Percentiles rank a stretch among this genome's conserved stretches.
Conservation (phyloP, 73 alveolate genomes). For the Blepharisma stoltei region DNA sequence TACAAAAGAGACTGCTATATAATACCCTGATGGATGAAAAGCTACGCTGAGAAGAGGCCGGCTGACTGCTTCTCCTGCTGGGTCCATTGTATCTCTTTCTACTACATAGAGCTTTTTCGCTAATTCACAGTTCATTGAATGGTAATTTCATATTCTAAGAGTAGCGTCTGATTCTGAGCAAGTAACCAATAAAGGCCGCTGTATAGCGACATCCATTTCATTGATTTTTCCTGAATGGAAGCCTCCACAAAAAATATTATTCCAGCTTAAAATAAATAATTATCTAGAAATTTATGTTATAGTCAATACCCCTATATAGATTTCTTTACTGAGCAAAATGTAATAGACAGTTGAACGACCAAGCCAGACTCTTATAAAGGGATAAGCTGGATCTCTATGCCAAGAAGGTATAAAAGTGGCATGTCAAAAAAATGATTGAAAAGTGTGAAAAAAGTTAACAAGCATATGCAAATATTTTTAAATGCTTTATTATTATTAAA, state of each 20-base stretch:
- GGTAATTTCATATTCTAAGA: conserved; percentile 96
- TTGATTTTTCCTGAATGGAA: conserved; percentile 94
- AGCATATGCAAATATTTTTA: no score
- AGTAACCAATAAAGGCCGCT: conserved; percentile 95
- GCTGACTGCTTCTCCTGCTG: conserved; percentile 39
- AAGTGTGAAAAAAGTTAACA: no score
- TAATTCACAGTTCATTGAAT: conserved; percentile 78
- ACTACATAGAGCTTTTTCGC: conserved; percentile 78
- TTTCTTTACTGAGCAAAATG: no score
- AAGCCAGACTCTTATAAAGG: no score
- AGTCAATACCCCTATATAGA: background rate
- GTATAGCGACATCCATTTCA: conserved; percentile 91
- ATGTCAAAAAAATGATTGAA: no score
- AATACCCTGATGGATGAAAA: conserved; percentile 98
- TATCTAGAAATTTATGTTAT: conserved; percentile 41
- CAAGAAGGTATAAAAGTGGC: no score
- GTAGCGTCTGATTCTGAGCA: conserved; percentile 81
- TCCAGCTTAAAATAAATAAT: conserved; percentile 81
- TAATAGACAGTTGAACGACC: no score
- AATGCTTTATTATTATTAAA: no score
- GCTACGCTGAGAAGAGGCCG: conserved; percentile 88
- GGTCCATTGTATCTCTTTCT: conserved; percentile 71
- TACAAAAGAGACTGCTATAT: conserved; percentile 94
- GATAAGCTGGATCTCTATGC: no score
- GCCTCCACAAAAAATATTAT: conserved; percentile 94